A percentile compares a stretch with the other conserved stretches of the same genome.
phyloP scores from a whole-genome alignment of 164 flowering plant species.

The Piper longum region DNA sequence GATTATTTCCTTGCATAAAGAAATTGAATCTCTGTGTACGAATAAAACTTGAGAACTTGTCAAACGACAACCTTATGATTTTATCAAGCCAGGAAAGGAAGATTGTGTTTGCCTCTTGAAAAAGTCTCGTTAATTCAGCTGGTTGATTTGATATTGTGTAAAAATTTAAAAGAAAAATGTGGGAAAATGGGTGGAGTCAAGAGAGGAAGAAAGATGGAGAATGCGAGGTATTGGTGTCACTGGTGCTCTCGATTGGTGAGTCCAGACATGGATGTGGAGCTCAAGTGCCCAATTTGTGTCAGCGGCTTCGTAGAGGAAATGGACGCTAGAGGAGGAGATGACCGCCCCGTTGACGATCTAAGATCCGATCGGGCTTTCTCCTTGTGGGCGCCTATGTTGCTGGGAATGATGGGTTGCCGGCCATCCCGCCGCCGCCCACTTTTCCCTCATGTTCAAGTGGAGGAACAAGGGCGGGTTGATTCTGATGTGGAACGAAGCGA shows the following conservation, averaged over 20 bases:
- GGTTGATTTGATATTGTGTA: too few species aligned
- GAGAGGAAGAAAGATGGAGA: neutral
- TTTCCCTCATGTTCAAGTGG: slow-evolving; percentile 15
- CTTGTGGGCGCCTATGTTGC: slow-evolving; percentile 73
- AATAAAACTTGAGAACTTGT: neutral
- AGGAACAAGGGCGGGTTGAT: slow-evolving; percentile 26
- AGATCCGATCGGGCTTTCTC: slow-evolving; percentile 51
- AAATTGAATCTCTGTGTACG: neutral
- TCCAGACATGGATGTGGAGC: slow-evolving; percentile 54
- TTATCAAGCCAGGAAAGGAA: neutral
- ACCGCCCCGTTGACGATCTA: slow-evolving; percentile 10
- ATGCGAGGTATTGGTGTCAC: slow-evolving; percentile 65
- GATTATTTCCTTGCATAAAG: too few species aligned
- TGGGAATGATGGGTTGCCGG: slow-evolving; percentile 49
- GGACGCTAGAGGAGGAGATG: slow-evolving; percentile 13
- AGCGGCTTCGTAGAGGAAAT: slow-evolving; percentile 73
- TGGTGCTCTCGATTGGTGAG: slow-evolving; percentile 52
- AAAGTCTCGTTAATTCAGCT: too few species aligned
- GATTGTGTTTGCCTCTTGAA: neutral
- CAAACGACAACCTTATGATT: neutral
- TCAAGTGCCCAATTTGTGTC: slow-evolving; percentile 67
- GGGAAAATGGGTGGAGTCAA: too few species aligned
- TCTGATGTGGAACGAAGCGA: slow-evolving; percentile 20
- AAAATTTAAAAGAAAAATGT: too few species aligned
- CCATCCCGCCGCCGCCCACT: slow-evolving; percentile 30